Evolutionary conservation across 805 yeast species (phyloP).

Genomic region (Teunomyces pallodes): DNA sequence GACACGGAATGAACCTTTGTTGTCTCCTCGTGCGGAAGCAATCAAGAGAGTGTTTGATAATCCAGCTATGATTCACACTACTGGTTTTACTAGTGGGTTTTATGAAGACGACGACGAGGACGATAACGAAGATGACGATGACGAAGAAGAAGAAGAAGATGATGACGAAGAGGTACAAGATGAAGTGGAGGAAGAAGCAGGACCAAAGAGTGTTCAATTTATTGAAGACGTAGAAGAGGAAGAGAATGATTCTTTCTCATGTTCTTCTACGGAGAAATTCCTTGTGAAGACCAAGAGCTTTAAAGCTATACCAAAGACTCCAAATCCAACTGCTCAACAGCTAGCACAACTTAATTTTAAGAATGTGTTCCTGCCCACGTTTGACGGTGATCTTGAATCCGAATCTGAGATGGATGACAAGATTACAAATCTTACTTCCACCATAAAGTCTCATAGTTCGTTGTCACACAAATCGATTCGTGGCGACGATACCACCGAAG

Average conservation of each 20-base stretch:
- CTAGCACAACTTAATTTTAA: constrained; percentile 29
- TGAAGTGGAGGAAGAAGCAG: not conserved
- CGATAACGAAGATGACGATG: constrained; percentile 6
- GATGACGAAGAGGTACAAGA: constrained; percentile 11
- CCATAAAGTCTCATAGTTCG: constrained; percentile 5
- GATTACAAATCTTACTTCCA: constrained; percentile 9
- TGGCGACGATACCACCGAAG: constrained; percentile 1
- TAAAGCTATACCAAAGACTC: constrained; percentile 41
- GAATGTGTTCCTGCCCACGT: constrained; percentile 22
- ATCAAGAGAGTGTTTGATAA: constrained; percentile 43
- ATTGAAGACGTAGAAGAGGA: constrained; percentile 15
- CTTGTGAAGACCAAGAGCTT: constrained; percentile 3
- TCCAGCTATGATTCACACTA: constrained; percentile 34
- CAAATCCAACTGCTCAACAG: constrained; percentile 21
- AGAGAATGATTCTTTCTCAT: constrained; percentile 9
- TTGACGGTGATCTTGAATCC: constrained; percentile 10
- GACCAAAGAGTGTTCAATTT: constrained; percentile 18
- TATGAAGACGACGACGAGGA: constrained; percentile 9
- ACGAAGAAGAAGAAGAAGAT: constrained; percentile 13
- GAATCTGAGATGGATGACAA: constrained; percentile 15
- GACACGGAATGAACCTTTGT: constrained; percentile 7
- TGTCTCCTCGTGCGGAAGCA: constrained; percentile 38
- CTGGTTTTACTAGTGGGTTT: constrained; percentile 8
- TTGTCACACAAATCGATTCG: not conserved
- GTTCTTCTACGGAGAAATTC: constrained; percentile 9